A percentile compares a stretch with the other conserved stretches of the same genome.
These are phyloP conservation scores for Fusarium newnesense DNA, from an alignment of 2,329 filamentous ascomycete species.

Conservation along the genomic window DNA sequence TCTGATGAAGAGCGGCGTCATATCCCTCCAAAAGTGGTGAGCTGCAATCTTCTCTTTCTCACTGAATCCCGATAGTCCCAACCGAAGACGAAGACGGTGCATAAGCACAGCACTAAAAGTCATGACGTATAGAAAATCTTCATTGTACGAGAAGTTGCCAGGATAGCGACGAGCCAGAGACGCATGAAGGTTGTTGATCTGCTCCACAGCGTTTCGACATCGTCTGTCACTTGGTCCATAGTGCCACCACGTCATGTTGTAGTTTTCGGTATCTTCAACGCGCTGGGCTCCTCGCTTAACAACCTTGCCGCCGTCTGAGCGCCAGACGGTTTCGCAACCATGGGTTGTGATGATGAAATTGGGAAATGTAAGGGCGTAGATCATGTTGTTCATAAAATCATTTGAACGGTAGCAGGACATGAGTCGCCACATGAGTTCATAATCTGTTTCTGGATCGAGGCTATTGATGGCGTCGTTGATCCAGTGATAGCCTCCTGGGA, in stretches of 20 bases:
- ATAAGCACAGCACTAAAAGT: neutral
- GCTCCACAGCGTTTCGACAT: neutral
- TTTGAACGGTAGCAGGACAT: neutral
- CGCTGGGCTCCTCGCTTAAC: neutral
- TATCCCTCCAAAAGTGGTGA: conserved; percentile 9
- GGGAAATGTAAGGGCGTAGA: neutral
- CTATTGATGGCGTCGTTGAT: neutral
- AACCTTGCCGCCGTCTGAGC: conserved; percentile 4
- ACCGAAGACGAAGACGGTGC: neutral
- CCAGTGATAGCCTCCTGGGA: neutral
- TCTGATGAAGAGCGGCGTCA: neutral
- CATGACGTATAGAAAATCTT: neutral
- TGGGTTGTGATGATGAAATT: neutral
- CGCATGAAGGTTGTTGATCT: neutral
- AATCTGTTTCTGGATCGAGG: neutral
- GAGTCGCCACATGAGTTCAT: conserved; percentile 7
- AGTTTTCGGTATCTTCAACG: conserved; percentile 3
- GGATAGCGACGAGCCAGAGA: neutral
- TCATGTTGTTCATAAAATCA: conserved; percentile 7
- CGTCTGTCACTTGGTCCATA: neutral
- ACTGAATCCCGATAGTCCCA: neutral
- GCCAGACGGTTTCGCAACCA: neutral
- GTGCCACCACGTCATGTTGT: conserved; percentile 12
- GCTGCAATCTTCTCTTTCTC: neutral
- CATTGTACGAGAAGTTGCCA: neutral